Evolutionary conservation across 164 flowering plant species (phyloP).

Genomic region (Stephania japonica): DNA sequence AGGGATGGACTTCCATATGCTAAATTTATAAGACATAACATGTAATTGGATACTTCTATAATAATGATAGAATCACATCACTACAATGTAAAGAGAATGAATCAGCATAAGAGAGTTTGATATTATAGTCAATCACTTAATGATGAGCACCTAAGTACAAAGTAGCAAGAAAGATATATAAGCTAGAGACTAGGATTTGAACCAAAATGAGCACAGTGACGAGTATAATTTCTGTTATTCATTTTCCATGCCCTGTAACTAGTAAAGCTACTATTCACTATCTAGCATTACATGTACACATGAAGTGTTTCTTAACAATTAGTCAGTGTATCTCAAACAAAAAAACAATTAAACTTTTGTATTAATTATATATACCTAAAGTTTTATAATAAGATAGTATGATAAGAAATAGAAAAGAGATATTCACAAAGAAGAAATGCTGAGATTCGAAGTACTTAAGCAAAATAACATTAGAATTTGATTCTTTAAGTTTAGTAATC

Average conservation of each 20-base stretch:
- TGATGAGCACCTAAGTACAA: neutral
- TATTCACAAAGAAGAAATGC: neutral
- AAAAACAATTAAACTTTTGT: neutral
- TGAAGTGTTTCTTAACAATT: too few species aligned
- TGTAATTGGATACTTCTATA: neutral
- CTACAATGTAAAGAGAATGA: neutral
- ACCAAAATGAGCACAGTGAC: neutral
- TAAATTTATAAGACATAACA: neutral
- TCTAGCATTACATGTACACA: too few species aligned
- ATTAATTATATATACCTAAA: neutral
- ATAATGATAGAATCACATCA: neutral
- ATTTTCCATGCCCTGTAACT: neutral
- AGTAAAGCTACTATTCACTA: neutral
- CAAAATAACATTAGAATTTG: neutral
- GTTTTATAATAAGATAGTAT: neutral
- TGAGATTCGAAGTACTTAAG: neutral
- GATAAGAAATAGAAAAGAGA: neutral
- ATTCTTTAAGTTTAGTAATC: neutral
- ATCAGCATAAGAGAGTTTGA: too few species aligned
- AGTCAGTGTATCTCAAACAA: too few species aligned
- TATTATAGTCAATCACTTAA: too few species aligned
- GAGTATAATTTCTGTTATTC: neutral
- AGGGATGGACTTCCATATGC: neutral
- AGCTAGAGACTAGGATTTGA: neutral
- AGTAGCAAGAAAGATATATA: neutral